phyloP scores from a whole-genome alignment of 2,329 filamentous ascomycete species.

The Colletotrichum eremochloae region DNA sequence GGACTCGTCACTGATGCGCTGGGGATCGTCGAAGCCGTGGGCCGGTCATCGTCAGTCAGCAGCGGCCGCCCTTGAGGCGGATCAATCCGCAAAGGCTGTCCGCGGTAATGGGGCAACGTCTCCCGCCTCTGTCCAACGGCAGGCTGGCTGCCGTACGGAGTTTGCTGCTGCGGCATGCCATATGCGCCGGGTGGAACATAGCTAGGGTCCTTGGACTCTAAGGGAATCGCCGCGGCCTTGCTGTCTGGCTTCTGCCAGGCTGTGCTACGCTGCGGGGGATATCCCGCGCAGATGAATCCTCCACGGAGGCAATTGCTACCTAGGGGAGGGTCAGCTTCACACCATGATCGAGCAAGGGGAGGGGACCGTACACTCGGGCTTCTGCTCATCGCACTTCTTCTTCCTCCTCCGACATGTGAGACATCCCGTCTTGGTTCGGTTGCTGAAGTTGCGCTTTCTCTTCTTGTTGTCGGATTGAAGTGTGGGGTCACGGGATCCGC shows the following conservation, averaged over 20 bases:
- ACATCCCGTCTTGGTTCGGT: conserved; percentile 95
- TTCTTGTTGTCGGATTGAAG: conserved; percentile 77
- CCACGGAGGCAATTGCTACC: conserved; percentile 92
- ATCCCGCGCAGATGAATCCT: conserved; percentile 91
- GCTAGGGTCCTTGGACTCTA: conserved; percentile 85
- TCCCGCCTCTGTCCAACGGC: conserved; percentile 63
- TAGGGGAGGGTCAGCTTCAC: conserved; percentile 52
- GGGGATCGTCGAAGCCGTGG: conserved; percentile 70
- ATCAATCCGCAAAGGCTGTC: conserved; percentile 73
- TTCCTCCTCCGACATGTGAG: conserved; percentile 92
- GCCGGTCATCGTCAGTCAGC: conserved; percentile 69
- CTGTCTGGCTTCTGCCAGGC: conserved; percentile 82
- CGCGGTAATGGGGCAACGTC: conserved; percentile 70
- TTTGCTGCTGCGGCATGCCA: conserved; percentile 70
- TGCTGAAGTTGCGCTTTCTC: conserved; percentile 87
- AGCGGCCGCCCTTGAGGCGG: conserved; percentile 71
- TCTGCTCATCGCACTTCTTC: conserved; percentile 97
- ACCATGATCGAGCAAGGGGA: not conserved
- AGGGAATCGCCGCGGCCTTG: conserved; percentile 76
- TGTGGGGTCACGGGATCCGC: conserved; percentile 58
- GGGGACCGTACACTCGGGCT: conserved; percentile 83
- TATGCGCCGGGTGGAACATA: conserved; percentile 74
- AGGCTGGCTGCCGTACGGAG: conserved; percentile 53
- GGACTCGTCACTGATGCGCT: conserved; percentile 71
- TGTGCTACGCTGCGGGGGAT: conserved; percentile 81